Base-by-base conservation (phyloP, 2,329 filamentous ascomycete genomes). In the Colletotrichum noveboracense region DNA sequence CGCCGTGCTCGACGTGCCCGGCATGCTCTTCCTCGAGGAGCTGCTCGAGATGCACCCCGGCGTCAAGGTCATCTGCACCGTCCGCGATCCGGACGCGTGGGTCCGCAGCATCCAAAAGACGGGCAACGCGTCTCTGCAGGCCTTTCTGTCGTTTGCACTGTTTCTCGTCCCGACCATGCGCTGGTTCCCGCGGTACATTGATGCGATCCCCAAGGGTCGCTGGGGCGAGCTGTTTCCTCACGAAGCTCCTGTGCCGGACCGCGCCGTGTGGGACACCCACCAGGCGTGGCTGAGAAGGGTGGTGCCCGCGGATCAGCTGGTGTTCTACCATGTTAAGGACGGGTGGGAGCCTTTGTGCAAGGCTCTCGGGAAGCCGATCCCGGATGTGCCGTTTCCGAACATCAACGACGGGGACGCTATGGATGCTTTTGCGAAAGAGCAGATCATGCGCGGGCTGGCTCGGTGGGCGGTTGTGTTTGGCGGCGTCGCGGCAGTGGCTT, bases 271-370 rank as follows among this genome's bases (percentile, higher is more conserved):
- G 34, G 58, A 75, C 3, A 9, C 13, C 26, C 72, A 75, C n/a
- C 38, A 66, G 24, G 34, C 43, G 21, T 71, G 70, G 66, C 52
- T 76, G 8, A 76, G 60, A 9, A 56, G 71, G 18, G 64, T 77
- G 2, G 80, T 82, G 8, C 79, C 81, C 6, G 10, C 66, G 36
- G 80, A 82, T 10, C 74, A 74, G 64, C 75, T 83, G 24, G 70
- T 83, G 12, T 77, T 80, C 52, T 78, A 80, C 32, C 75, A 80
- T 4, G 74, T 83, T 16, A 77, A 76, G 30, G 78, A 82, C 7
- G 83, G 83, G 1, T 85, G 84, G 83, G 81, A 71, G 24, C 82
- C 82, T 14, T 67, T 85, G 7, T 84, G 82, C 75, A 74, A 80
- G 55, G 81, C 83, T 24, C 76, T 85, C 48, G 76, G 75, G 76